These are phyloP conservation scores for Colletotrichum plurivorum DNA, from an alignment of 2,329 filamentous ascomycete genomes.

Conservation along the genomic window DNA sequence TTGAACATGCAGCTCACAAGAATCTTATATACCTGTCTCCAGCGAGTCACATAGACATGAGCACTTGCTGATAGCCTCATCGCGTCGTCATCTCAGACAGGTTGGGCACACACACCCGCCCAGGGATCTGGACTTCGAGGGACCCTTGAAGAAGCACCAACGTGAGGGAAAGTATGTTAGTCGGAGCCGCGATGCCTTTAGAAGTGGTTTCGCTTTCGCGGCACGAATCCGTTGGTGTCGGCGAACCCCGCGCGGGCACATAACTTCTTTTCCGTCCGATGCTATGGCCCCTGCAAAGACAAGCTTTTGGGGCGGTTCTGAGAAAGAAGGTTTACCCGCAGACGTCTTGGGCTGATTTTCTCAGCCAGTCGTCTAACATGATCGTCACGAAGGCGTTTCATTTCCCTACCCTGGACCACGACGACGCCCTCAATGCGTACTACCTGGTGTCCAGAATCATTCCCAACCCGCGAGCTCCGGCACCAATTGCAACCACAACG, in stretches of 20 bases:
- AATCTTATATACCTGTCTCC: conserved; percentile 20
- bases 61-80: not conserved
- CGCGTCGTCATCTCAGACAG: conserved; percentile 30
- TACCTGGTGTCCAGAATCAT: conserved; percentile 1
- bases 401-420: not conserved
- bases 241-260: conserved; percentile 3
- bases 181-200: conserved; percentile 8
- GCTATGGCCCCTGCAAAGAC: not conserved
- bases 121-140: conserved; percentile 1
- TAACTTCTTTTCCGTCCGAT: conserved; percentile 23
- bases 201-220: conserved; percentile 11
- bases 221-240: conserved; percentile 1
- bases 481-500: not conserved
- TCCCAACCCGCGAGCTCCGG: not conserved
- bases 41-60: not conserved
- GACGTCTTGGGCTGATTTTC: conserved; percentile 29
- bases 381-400: conserved; percentile 32
- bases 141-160: conserved; percentile 2
- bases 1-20: not conserved
- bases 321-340: conserved; percentile 31
- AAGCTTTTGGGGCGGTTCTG: conserved; percentile 18
- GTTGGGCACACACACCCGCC: conserved; percentile 12
- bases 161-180: not conserved
- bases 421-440: not conserved
- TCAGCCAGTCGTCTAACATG: conserved; percentile 10